Evolutionary conservation across 257 asterid species (phyloP), one percentile per base, ranked within the genome.

Genomic region (Rhazya stricta): DNA sequence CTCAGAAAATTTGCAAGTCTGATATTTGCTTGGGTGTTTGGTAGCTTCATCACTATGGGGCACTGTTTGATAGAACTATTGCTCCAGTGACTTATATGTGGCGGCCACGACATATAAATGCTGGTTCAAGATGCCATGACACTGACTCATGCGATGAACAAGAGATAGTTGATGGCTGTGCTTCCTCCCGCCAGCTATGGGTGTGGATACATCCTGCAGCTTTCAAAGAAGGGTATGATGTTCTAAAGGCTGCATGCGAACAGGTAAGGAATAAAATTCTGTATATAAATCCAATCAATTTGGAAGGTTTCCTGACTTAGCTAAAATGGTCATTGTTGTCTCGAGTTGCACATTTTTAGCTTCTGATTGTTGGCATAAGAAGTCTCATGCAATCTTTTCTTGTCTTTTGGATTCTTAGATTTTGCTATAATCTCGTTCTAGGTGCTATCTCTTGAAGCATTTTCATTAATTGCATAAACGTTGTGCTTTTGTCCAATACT

Each of bases 41-140:
- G 77, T 83, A 94, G 98, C 97, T 94, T 80, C 89, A 85, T 84
- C 84, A 78, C 81, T 79, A 79, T 67, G 96, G 87, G 63, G 78
- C 67, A 36, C 74, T 81, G 39, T 73, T 75, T 78, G 79, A 79
- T 74, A 77, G 76, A 62, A 79, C 86, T 65, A 79, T 94, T 80
- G 91, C 97, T 83, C 98, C 96, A 0, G 95, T 94, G 79, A 88
- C 95, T 79, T 92, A 87, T 83, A 79, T 92, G 96, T 94, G 97
- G 97, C 85, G 83, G 78, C 89, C 91, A 0, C 77, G n/a, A 53
- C 82, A 76, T 62, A 27, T 67, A 67, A n/a, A 74, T 65, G 48
- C 75, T 65, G 50, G 81, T 58, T 46, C 68, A 46, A 83, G 81
- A 42, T 80, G 74, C 61, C 76, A 57, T 9, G 48, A 77, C 56